These are phyloP conservation scores for Ganoderma resinaceum DNA, from an alignment of 1,284 basidiomycete genomes.

Conservation along the genomic window DNA sequence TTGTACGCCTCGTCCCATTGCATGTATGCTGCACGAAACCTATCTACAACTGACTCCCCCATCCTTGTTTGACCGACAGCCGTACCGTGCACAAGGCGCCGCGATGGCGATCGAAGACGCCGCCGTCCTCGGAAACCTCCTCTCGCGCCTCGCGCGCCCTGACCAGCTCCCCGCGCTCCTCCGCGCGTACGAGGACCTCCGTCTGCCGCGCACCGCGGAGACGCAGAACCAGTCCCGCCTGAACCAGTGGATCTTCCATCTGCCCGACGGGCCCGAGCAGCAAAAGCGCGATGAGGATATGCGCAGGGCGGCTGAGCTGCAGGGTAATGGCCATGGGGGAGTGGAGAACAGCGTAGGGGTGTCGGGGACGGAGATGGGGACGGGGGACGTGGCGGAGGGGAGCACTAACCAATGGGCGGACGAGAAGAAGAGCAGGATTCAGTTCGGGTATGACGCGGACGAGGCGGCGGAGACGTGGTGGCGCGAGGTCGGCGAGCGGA, in stretches of 20 bases:
- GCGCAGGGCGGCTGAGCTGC: slow-evolving; percentile 53
- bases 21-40: background rate
- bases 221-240: slow-evolving; percentile 55
- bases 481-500: slow-evolving; percentile 40
- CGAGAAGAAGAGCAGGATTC: slow-evolving; percentile 47
- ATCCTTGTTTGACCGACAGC: slow-evolving; percentile 43
- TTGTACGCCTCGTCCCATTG: slow-evolving; percentile 39
- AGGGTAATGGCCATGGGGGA: slow-evolving; percentile 34
- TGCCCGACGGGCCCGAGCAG: slow-evolving; percentile 62
- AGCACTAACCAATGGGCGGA: slow-evolving; percentile 62
- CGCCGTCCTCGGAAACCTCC: slow-evolving; percentile 64
- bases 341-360: slow-evolving; percentile 16
- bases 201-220: slow-evolving; percentile 51
- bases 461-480: slow-evolving; percentile 57
- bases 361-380: no score
- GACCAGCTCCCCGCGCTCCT: slow-evolving; percentile 55
- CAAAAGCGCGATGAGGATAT: slow-evolving; percentile 56
- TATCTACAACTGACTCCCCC: background rate
- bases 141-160: slow-evolving; percentile 53
- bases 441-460: slow-evolving; percentile 62
- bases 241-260: slow-evolving; percentile 62
- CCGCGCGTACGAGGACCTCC: slow-evolving; percentile 59
- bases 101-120: slow-evolving; percentile 77
- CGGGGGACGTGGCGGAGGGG: slow-evolving; percentile 34
- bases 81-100: slow-evolving; percentile 68